These are phyloP conservation scores for Nevesoporus exiguus DNA, from an alignment of 768 basidiomycete species.

Conservation along the genomic window DNA sequence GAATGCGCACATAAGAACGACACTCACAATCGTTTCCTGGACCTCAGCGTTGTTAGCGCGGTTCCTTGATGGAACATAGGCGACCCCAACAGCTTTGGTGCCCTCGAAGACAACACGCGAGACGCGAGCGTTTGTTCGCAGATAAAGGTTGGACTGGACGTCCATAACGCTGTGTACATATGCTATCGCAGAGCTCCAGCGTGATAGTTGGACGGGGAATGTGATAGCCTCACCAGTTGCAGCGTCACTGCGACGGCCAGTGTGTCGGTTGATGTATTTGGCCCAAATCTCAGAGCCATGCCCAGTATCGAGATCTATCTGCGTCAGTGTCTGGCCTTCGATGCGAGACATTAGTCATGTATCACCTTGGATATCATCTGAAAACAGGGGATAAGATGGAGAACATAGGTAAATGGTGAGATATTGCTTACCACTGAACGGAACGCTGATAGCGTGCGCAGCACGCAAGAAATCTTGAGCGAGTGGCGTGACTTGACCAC, in stretches of 20 bases:
- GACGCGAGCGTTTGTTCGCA: constrained; percentile 64
- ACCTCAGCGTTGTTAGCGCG: constrained; percentile 49
- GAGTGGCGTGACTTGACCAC: constrained; percentile 58
- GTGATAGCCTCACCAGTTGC: constrained; percentile 48
- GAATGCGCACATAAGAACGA: background rate
- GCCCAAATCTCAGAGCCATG: constrained; percentile 73
- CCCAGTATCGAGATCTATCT: constrained; percentile 50
- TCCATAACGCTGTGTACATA: constrained; percentile 74
- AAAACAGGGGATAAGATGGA: too few species aligned
- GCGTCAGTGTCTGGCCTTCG: background rate
- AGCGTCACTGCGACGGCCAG: constrained; percentile 68
- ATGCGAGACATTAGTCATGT: background rate
- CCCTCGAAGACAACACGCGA: constrained; percentile 71
- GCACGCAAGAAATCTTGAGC: constrained; percentile 71
- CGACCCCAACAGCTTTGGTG: constrained; percentile 67
- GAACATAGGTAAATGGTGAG: too few species aligned
- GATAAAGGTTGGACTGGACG: constrained; percentile 60
- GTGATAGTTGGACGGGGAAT: background rate
- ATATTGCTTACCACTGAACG: constrained; percentile 53
- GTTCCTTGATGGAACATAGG: constrained; percentile 63
- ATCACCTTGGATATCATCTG: too few species aligned
- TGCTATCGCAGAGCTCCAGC: constrained; percentile 32
- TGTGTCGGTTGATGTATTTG: constrained; percentile 73
- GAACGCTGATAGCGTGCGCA: constrained; percentile 55
- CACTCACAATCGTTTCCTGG: constrained; percentile 52